These are phyloP conservation scores for Penicillium angulare DNA, from an alignment of 495 filamentous ascomycete species.

Conservation along the genomic window DNA sequence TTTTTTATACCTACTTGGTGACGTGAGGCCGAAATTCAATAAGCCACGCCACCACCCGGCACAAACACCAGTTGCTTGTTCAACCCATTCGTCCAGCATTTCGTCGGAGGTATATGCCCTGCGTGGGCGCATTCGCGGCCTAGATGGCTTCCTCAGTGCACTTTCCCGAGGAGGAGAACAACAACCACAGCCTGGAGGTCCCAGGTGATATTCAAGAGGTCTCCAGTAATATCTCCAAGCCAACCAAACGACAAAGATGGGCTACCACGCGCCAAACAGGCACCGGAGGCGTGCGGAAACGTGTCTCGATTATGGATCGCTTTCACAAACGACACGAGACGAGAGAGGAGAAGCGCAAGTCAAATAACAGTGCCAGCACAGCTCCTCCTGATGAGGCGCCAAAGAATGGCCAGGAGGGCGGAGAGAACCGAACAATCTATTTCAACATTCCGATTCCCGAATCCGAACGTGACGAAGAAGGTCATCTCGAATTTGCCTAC, in stretches of 20 bases:
- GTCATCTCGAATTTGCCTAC: constrained; percentile 65
- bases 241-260: constrained; percentile 76
- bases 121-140: constrained; percentile 26
- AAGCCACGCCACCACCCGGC: constrained; percentile 6
- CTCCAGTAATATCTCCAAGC: constrained; percentile 43
- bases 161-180: constrained; percentile 26
- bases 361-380: constrained; percentile 29
- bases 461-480: constrained; percentile 79
- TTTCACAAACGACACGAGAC: constrained; percentile 59
- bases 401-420: constrained; percentile 37
- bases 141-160: constrained; percentile 42
- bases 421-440: constrained; percentile 58
- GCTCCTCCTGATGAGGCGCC: constrained; percentile 37
- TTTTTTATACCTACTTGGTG: neutral
- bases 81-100: constrained; percentile 21
- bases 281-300: constrained; percentile 71
- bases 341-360: constrained; percentile 68
- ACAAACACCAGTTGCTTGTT: too few relatives aligned
- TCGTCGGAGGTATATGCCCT: constrained; percentile 28
- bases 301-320: constrained; percentile 78
- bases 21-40: neutral
- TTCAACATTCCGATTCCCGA: constrained; percentile 84
- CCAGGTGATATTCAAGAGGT: constrained; percentile 27
- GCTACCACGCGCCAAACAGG: constrained; percentile 81
- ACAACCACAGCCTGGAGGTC: too few relatives aligned